These are phyloP conservation scores for Amanita thiersii DNA, from an alignment of 768 basidiomycete species.

Conservation along the genomic window DNA sequence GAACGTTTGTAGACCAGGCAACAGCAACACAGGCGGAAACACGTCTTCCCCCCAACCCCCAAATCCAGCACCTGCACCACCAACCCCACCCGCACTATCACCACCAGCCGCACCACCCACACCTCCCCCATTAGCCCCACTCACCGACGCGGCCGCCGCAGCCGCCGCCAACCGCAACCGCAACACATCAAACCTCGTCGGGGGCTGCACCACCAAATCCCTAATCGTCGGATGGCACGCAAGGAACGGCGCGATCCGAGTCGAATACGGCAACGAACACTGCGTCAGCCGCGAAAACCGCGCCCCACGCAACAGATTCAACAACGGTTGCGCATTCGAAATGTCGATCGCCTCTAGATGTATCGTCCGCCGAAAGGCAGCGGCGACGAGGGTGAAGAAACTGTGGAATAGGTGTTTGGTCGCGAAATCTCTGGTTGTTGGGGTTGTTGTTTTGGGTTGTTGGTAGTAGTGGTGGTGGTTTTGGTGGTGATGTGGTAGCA, in stretches of 20 bases:
- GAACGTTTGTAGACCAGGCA: constrained; percentile 9
- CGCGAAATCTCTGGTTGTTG: constrained; percentile 7
- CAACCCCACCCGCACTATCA: no score
- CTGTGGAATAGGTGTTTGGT: constrained; percentile 2
- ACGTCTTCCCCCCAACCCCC: background rate
- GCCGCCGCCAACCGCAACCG: background rate
- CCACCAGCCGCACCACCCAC: background rate
- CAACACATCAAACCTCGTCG: constrained; percentile 1
- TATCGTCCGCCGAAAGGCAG: constrained; percentile 5
- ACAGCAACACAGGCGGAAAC: constrained; percentile 1
- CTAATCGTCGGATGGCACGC: constrained; percentile 4
- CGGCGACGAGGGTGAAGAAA: constrained; percentile 11
- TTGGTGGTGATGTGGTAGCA: no score
- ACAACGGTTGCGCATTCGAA: constrained; percentile 4
- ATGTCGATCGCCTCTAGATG: constrained; percentile 11
- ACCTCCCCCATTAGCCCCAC: no score
- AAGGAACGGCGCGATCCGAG: constrained; percentile 9
- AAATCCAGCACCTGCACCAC: background rate
- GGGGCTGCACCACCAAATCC: constrained; percentile 9
- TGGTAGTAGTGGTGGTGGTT: no score
- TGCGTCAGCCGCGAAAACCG: constrained; percentile 9
- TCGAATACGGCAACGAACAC: constrained; percentile 10
- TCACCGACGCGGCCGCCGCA: background rate
- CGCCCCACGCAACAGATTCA: constrained; percentile 5
- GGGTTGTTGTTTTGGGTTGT: background rate